Evolutionary conservation across 2,329 filamentous ascomycete species (phyloP), one percentile per base, ranked within the genome.

Genomic region (Aspergillus clavatus): DNA sequence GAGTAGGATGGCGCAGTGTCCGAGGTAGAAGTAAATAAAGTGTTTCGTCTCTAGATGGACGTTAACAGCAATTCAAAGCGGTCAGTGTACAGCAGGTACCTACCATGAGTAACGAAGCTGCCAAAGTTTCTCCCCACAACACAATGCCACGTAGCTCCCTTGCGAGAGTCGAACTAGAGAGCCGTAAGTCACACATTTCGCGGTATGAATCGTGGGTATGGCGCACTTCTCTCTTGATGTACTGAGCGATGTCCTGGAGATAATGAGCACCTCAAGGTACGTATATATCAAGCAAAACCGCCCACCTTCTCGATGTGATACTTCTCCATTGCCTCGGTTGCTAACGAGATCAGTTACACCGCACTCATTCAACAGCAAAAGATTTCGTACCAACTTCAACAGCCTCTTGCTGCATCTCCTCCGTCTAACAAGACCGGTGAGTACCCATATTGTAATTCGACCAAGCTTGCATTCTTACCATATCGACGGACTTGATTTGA

Each of bases 1-100:
- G 42, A 98, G 83, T 45, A 98, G 80, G 66, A 98, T 97, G 48
- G 93, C 93, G 71, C 89, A 96, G 78, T 97, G 93, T 43, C 93
- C 93, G 48, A 98, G 86, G 76, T 98, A 98, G 77, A 98, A 98
- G 77, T 98, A 98, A 69, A 98, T 96, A 77, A 98, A 98, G 73
- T 98, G 93, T 76, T 97, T 97, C 22, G 93, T 97, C 72, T 97
- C 93, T 96, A 74, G 28, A 33, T 7, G 3, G 37, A 45, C 18
- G 53, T 63, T 44, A 42, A 42, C 11, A 18, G 14, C 11, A 14
- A 28, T 38, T 29, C n/a, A 19, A 11, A 7, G 7, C 10, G 8
- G n/a, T 21, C 36, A 4, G 6, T 23, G 10, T n/a, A 7, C 1
- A 12, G 29, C 43, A 16, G 38, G 26, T 42, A 52, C 80, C 50